phyloP scores from a whole-genome alignment of 148 eudicot species.

The Vaccinium macrocarpon region DNA sequence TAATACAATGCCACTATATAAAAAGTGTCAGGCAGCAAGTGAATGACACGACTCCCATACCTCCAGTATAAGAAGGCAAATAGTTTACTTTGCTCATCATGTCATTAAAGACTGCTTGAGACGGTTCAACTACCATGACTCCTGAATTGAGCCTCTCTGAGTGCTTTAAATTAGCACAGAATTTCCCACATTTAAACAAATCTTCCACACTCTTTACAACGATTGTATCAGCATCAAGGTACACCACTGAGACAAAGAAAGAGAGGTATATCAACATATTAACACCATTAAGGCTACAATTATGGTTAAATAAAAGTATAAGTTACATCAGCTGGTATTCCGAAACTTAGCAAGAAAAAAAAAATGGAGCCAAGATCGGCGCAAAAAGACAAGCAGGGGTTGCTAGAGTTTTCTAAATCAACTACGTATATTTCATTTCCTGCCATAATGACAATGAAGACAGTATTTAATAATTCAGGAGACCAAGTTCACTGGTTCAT shows the following conservation, averaged over 20 bases:
- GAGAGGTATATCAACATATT: neutral
- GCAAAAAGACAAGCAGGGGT: neutral
- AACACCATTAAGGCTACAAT: neutral
- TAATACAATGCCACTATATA: neutral
- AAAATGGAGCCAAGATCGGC: neutral
- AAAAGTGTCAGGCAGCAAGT: neutral
- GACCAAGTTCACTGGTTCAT: neutral
- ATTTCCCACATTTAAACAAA: slow-evolving; percentile 84
- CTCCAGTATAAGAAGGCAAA: slow-evolving; percentile 92
- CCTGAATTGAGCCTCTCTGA: slow-evolving; percentile 99
- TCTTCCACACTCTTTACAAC: slow-evolving; percentile 85
- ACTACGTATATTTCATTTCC: neutral
- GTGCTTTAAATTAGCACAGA: slow-evolving; percentile 97
- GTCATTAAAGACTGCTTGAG: slow-evolving; percentile 71
- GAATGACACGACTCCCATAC: slow-evolving; percentile 30
- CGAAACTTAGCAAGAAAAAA: neutral
- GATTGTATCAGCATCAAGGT: slow-evolving; percentile 98
- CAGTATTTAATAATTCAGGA: neutral
- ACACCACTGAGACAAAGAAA: slow-evolving; percentile 61
- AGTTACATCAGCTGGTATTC: neutral
- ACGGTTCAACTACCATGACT: slow-evolving; percentile 95
- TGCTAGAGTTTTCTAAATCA: neutral
- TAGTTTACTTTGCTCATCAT: slow-evolving; percentile 77
- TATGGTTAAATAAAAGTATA: neutral
- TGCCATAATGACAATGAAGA: neutral